Base-by-base conservation (phyloP, 2,329 filamentous ascomycete genomes). In the Colletotrichum higginsianum region DNA sequence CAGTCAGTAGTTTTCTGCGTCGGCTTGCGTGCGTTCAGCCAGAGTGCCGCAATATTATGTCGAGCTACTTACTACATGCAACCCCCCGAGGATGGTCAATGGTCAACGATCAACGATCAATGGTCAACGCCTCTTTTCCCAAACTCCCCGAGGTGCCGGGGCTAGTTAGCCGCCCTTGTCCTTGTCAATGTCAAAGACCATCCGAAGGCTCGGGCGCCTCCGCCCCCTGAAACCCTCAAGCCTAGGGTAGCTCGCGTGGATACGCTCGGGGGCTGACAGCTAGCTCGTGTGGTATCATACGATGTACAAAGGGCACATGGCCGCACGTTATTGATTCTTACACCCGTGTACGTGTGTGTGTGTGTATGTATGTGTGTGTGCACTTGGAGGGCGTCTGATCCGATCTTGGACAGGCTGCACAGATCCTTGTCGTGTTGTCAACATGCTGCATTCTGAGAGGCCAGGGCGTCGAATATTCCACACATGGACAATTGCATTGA, bases 181-280 rank as follows among this genome's bases (percentile, higher is more conserved):
- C 53, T 47, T 38, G 46, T 23, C 3, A 26, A 26, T 26, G 26
- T 26, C 26, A 44, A 52, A 66, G 55, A 21, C 35, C 16, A 38
- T 60, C 44, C n/a, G 46, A n/a, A 44, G 47, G 52, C 63, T 61
- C 67, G 46, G 64, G 55, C 57, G 44, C 23, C n/a, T 26, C 26
- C 26, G 18, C 49, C 49, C 35, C 49, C n/a, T 70, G 55, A 61
- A 61, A 56, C 56, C 67, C 40, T 16, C 42, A 46, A 44, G 2
- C 2, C 40, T 35, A 35, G 42, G 23, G 13, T 57, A 23, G 56
- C 63, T 46, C 47, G 13, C 4, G 23, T 16, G 56, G 21, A 46
- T 47, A 23, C 42, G 46, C 57, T 35, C 30, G 35, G 35, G 61
- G 53, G 26, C 53, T 61, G 55, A 53, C 21, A 15, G 40, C 18